Base-by-base conservation (phyloP, 208 protist species). In the Herpetomonas tarakana region DNA sequence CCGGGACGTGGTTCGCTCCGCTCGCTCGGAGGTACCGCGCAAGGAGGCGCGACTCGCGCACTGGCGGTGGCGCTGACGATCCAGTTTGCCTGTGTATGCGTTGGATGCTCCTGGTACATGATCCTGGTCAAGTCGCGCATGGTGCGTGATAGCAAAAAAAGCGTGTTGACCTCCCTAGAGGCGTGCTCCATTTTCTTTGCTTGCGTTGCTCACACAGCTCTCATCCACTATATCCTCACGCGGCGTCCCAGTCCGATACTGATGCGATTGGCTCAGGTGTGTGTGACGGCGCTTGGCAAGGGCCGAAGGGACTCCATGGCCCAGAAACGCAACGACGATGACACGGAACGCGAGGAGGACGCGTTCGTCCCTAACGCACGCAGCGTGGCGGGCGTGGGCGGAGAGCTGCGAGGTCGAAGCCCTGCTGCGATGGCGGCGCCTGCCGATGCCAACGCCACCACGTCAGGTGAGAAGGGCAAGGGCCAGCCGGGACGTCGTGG, bases 21-120 rank as follows among this genome's bases (percentile, higher is more conserved):
- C n/a, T n/a, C n/a, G n/a, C n/a, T n/a, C n/a, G n/a, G n/a, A n/a
- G n/a, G n/a, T n/a, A n/a, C n/a, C n/a, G n/a, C n/a, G n/a, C n/a
- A n/a, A n/a, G n/a, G n/a, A n/a, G n/a, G n/a, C n/a, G n/a, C n/a
- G n/a, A n/a, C n/a, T n/a, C n/a, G n/a, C n/a, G n/a, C 6, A 18
- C 45, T 47, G 46, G 41, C 27, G 21, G 22, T 50, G n/a, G 0
- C 25, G 35, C 46, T 60, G 19, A 54, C 24, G 1, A 35, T 62
- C 24, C 1, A 19, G 3, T 18, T 54, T 55, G 26, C 45, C 12
- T 24, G 51, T 3, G 41, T 49, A 6, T 47, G 59, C 26, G 2
- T 69, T 21, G n/a, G 45, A 41, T 55, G 3, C 0, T 69, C 63
- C 22, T 70, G 56, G 56, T 21, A 21, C 21, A n/a, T 54, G 29